Base-by-base conservation (phyloP, 2,329 filamentous ascomycete species). In the Magnaporthiopsis rhizophila region DNA sequence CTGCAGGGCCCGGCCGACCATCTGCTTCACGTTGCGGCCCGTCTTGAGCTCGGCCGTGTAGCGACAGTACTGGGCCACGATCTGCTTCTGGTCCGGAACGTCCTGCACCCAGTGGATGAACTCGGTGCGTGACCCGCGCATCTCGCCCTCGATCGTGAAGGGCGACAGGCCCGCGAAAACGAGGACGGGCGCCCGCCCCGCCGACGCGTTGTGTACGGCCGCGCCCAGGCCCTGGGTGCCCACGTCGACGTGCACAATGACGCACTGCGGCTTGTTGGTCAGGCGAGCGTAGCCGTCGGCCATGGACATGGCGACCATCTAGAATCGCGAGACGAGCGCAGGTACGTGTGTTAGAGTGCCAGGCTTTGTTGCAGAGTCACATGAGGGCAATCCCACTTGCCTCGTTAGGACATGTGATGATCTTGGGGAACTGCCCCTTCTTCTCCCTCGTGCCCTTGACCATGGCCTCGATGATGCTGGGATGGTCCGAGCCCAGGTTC, bases 1-100 rank as follows among this genome's bases (percentile, higher is more conserved):
- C 69, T 91, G 90, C 64, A 96, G 75, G 0, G 92, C 92, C 1
- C 92, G 87, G 72, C 92, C 92, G 66, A 96, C 90, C 77, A 96
- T 88, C 78, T 96, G 91, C 80, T 96, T 96, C 66, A 96, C 86
- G 71, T 96, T 96, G 72, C 85, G 85, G 21, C 91, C 91, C 2
- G 89, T 89, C 78, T 92, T 93, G 74, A 96, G 87, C 78, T 96
- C 92, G 3, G 83, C 91, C 0, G 88, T 79, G 71, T 95, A 96
- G 12, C 92, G 84, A 73, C 92, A 96, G 75, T 96, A 96, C 77
- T 96, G 92, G 0, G 85, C 80, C 3, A 96, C 79, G 65, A 96
- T 79, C 56, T 74, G 72, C 66, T 76, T 74, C 66, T 78, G 77
- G 67, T 79, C 76, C 6, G 75, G 76, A 18, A 76, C 75, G 62